Evolutionary conservation across 345 rosid species (phyloP).

Genomic region (Ailanthus altissimus): DNA sequence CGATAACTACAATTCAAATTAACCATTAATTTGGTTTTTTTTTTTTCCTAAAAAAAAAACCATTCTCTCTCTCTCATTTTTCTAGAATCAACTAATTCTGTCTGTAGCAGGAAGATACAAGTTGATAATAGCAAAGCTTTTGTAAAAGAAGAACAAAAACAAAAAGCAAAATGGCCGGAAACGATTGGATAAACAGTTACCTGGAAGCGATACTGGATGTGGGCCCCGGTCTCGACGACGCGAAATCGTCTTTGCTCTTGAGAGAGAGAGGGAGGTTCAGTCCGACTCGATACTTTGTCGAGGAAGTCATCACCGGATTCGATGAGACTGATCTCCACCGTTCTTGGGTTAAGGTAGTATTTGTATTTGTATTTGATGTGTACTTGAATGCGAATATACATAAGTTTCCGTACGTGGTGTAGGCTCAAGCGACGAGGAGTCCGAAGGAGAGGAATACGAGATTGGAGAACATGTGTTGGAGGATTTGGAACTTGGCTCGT

Average conservation of each 20-base stretch:
- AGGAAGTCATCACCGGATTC: constrained; percentile 91
- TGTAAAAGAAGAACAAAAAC: background rate
- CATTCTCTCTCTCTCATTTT: background rate
- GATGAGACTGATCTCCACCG: constrained; percentile 99
- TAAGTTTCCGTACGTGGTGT: background rate
- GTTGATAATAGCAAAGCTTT: background rate
- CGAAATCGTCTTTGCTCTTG: constrained; percentile 75
- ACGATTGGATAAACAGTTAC: constrained; percentile 99
- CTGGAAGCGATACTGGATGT: constrained; percentile 98
- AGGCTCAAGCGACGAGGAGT: constrained; percentile 98
- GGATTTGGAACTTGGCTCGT: constrained; percentile 99
- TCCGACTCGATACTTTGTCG: constrained; percentile 97
- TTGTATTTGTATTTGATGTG: background rate
- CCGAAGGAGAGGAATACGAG: constrained; percentile 98
- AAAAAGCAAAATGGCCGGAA: constrained; percentile 68
- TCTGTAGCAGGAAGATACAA: background rate
- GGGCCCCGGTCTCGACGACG: constrained; percentile 84
- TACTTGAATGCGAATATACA: background rate
- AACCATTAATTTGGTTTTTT: background rate
- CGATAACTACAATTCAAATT: background rate
- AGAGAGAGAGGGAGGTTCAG: constrained; percentile 94
- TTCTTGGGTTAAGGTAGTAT: constrained; percentile 69
- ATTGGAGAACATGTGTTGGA: constrained; percentile 99
- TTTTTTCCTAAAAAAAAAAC: background rate
- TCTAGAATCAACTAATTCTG: background rate